Base-by-base conservation (phyloP, 805 yeast genomes). In the Lipomyces spencermartinsiae region DNA sequence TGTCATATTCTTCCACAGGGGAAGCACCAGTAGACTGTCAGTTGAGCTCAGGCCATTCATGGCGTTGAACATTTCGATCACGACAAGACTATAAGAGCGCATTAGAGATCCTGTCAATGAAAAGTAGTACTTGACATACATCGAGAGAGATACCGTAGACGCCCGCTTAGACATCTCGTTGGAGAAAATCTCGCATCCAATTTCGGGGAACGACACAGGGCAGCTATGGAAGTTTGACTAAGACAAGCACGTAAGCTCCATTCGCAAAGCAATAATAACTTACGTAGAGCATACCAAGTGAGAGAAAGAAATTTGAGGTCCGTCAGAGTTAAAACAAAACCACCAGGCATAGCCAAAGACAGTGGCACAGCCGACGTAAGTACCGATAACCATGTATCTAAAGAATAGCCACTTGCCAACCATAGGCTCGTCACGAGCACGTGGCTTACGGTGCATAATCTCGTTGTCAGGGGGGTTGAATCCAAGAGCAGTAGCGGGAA, bases 401-500 rank as follows among this genome's bases (percentile, higher is more conserved):
- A 80, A 75, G 51, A 80, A 74, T 57, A 80, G 72, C 82, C 83
- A 80, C 2, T 75, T 68, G 65, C 79, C 76, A 10, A 80, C 81
- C 39, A 80, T 63, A 1, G 82, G 82, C 61, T 80, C 83, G 59
- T 79, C 76, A 34, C 74, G 75, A 0, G 80, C 75, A 51, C 80
- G 77, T 25, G 83, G 83, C n/a, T 76, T 77, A 49, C 80, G 74
- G 2, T 73, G 69, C 83, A 80, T 80, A 64, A 78, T 78, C 51
- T 76, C 78, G 61, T 74, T 68, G 62, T 80, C 83, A 8, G 83
- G 81, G 3, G 83, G 83, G 64, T 80, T 81, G 75, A 80, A 80
- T 10, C 88, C 87, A 70, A 85, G 79, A 0, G 88, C 88, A 78
- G 87, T 85, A 33, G 88, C 88, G 59, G 88, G 88, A 75, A 85